Conservation (phyloP, 2,329 filamentous ascomycete genomes). For the Didymella keratinophila region DNA sequence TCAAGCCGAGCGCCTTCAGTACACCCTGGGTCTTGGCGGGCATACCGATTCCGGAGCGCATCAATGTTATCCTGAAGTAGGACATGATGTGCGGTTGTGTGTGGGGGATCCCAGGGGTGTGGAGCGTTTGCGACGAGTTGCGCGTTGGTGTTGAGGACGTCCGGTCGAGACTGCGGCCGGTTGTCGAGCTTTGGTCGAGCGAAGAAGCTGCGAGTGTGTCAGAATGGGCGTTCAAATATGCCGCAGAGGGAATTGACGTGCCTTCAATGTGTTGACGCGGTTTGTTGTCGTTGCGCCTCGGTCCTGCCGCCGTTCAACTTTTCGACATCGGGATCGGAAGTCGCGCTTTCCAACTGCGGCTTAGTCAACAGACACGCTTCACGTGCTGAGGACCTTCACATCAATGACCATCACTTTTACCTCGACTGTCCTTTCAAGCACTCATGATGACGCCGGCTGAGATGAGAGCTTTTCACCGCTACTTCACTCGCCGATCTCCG, state of each 20-base stretch:
- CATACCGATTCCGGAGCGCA: constrained; percentile 88
- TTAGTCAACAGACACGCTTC: constrained; percentile 20
- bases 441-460: not conserved
- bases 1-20: constrained; percentile 83
- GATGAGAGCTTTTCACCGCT: constrained; percentile 7
- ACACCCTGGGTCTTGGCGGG: constrained; percentile 78
- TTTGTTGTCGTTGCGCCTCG: constrained; percentile 25
- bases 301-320: constrained; percentile 29
- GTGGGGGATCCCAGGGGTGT: not conserved
- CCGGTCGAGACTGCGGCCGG: not conserved
- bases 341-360: constrained; percentile 22
- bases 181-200: not conserved
- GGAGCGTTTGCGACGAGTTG: constrained; percentile 3
- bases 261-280: constrained; percentile 14
- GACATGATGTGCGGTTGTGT: constrained; percentile 61
- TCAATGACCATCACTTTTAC: not conserved
- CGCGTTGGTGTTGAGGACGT: constrained; percentile 3
- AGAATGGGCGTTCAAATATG: not conserved
- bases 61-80: constrained; percentile 90
- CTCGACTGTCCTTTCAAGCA: not conserved
- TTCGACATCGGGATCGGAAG: constrained; percentile 25
- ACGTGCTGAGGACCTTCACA: constrained; percentile 25
- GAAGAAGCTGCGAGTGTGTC: constrained; percentile 10
- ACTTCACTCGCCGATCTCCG: not conserved
- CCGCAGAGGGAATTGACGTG: not conserved